A percentile compares a stretch with the other conserved stretches of the same genome.
Evolutionary conservation across 345 rosid genomes (phyloP).

Genomic region (Physaria fendleri): DNA sequence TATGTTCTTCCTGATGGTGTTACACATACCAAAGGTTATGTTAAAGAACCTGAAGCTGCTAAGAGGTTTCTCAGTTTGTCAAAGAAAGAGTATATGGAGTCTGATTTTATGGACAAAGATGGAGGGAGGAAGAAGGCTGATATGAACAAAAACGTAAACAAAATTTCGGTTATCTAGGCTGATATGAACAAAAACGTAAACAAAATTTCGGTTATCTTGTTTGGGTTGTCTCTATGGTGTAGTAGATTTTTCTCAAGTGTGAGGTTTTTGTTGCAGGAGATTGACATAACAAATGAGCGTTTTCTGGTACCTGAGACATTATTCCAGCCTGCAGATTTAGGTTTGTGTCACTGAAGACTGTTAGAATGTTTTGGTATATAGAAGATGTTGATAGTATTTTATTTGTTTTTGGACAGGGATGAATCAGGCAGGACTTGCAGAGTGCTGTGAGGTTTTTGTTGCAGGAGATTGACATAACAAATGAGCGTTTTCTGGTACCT

Average conservation of each 20-base stretch:
- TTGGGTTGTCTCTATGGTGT: background rate
- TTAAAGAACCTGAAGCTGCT: conserved; percentile 63
- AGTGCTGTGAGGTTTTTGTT: too few relatives aligned
- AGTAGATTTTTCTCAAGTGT: background rate
- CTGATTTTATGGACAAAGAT: conserved; percentile 30
- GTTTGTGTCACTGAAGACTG: conserved; percentile 31
- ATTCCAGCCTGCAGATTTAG: conserved; percentile 92
- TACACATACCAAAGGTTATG: conserved; percentile 47
- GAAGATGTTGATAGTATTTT: conserved; percentile 4
- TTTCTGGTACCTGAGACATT: conserved; percentile 95
- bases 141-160: too few relatives aligned
- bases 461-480: too few relatives aligned
- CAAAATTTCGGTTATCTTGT: background rate
- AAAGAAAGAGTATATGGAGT: conserved; percentile 25
- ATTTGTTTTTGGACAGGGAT: conserved; percentile 45
- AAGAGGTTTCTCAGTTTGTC: conserved; percentile 35
- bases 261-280: conserved; percentile 50
- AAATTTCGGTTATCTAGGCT: too few relatives aligned
- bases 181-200: conserved; percentile 68
- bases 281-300: conserved; percentile 85
- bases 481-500: too few relatives aligned
- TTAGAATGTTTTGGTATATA: background rate
- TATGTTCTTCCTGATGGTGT: conserved; percentile 91
- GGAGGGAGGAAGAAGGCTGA: conserved; percentile 48
- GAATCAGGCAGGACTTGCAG: conserved; percentile 96